Base-by-base conservation (phyloP, 352 stramenopile genomes). In the Phytophthora vignae region DNA sequence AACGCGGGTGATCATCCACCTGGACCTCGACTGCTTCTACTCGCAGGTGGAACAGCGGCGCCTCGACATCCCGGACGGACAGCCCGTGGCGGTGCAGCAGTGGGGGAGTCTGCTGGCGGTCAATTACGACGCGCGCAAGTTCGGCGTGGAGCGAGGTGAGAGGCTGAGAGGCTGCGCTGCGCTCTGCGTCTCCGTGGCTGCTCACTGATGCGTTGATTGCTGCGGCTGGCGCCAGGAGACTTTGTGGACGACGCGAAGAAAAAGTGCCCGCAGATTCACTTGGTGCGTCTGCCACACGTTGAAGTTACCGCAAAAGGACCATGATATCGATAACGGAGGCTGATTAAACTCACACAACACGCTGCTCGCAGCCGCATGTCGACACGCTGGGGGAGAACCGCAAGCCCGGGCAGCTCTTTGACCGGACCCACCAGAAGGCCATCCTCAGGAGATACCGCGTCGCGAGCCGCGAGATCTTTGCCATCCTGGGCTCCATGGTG, bases 11-110 rank as follows among this genome's bases (percentile, higher is more conserved):
- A 83, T 96, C 69, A 73, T 95, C 66, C 90, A 96, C 66, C 64
- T 96, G 59, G 90, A 96, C 59, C 85, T 95, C 56, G 90, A 96
- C 77, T 96, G 88, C 78, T 96, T 95, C 78, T 96, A 96, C 63
- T 87, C 88, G 62, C 88, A 95, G 72, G 90, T 96, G 36, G 90
- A 96, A 70, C 80, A 92, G 59, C 81, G 80, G 11, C 79, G 90
- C 5, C 87, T 95, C n/a, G 55, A 78, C 0, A 91, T 96, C 55
- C 78, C 83, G 17, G 76, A 81, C 27, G 78, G 81, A 0, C 57
- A 91, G 57, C 90, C 90, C 2, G 64, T 95, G 46, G 90, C 88
- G 1, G 90, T 93, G 54, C 90, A 96, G 72, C 90, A 96, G 65
- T 96, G 90, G 90, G 87, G 88, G 15, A 88, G 69, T 83, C 66